Base-by-base conservation (phyloP, 805 yeast genomes). In the Saturnispora hagleri region DNA sequence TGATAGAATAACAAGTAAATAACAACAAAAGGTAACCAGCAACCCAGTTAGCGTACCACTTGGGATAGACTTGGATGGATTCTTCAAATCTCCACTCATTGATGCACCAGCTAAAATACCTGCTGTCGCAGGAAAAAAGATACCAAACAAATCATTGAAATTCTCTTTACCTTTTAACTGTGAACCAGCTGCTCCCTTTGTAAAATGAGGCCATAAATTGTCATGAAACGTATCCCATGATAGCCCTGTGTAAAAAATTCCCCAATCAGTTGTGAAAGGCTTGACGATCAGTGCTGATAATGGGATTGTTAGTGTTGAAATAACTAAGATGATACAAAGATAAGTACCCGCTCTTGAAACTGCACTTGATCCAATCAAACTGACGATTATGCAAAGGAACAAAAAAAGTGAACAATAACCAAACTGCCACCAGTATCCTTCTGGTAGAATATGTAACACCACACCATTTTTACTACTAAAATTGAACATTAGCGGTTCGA, bases 91-190 rank as follows among this genome's bases (percentile, higher is more conserved):
- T 18, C 99, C 98, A 41, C 97, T 89, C 99, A 93, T 93, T 24
- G 96, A 86, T 2, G 99, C 97, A 17, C 99, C 99, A 2, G 99
- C 98, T 67, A 93, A 84, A 27, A 93, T 90, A 53, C 99, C 99
- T 6, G 98, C 97, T 0, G 99, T 91, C 1, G 99, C 97, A 10
- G 99, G 97, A 71, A 93, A 93, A 65, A 93, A 89, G 44, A 93
- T 87, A 3, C 98, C 98, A 76, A 93, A 93, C 57, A 95, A 69
- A 63, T 86, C 85, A 51, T 82, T 80, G 62, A 91, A 89, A 1
- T 83, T 88, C 64, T 91, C 98, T 15, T 75, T 80, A 0, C 70
- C 69, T 8, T 65, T 57, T 26, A 75, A 57, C 28, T 82, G 80
- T 4, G 96, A 87, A 0, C 98, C 99, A 4, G 96, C 97, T 3